Evolutionary conservation across 257 asterid species (phyloP), one percentile per base, ranked within the genome.

Genomic region (Petunia secreta): DNA sequence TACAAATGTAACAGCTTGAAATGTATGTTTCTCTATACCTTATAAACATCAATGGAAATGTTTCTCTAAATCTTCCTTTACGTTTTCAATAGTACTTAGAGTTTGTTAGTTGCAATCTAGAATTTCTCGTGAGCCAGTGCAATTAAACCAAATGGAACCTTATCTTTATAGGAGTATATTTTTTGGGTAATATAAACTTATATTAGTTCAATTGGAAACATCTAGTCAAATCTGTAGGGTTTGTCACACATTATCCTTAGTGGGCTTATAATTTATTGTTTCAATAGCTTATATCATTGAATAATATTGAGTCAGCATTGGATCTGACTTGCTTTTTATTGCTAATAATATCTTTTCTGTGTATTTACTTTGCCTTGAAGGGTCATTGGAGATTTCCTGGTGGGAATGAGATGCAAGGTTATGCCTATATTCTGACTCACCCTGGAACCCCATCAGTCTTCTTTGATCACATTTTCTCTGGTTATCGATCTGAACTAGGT

Each of bases 361-460:
- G 73, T 81, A 63, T 75, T 65, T 34, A 63, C 83, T 78, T 74
- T 76, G 65, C 78, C 86, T 69, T 87, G 84, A 87, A 95, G 99
- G 99, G 99, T 80, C 99, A 96, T 83, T 96, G 99, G 99, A 94
- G 99, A 90, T 96, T 96, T 91, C 99, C 99, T 55, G 96, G 92
- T 66, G 98, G 99, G 77, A 95, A 92, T 86, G 99, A 95, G 87
- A 91, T 92, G 96, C 97, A 92, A 89, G 99, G 99, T 64, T 95
- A 95, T 84, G 97, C 97, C 63, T 95, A 95, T 83, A 90, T 93
- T 83, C 80, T 95, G 77, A 92, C 98, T 81, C 98, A 96, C 86
- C 94, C 94, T 15, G 98, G 98, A 65, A 94, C 98, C 3, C 99
- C 99, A 2, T 85, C 99, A 14, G 97, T 96, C 77, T 96, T 96